A percentile compares a stretch with the other conserved stretches of the same genome.
Conservation (phyloP, 805 yeast species). For the Blastobotrys attinorum region DNA sequence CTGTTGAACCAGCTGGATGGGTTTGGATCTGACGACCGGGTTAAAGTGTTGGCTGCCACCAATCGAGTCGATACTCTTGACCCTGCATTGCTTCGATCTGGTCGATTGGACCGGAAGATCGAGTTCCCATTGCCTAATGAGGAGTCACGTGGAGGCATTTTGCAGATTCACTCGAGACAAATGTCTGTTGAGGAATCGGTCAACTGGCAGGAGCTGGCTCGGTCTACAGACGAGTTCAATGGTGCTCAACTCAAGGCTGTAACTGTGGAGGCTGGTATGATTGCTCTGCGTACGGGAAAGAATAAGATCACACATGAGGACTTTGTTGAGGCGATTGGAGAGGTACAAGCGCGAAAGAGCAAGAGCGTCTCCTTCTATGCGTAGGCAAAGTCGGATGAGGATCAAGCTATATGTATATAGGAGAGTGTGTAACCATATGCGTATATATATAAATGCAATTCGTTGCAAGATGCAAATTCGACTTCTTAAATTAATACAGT, state of each 20-base stretch:
- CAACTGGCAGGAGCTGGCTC: slow-evolving; percentile 96
- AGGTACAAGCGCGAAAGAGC: slow-evolving; percentile 95
- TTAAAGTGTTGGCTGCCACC: slow-evolving; percentile 95
- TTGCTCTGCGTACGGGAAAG: slow-evolving; percentile 93
- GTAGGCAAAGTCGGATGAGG: no score
- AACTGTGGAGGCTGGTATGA: slow-evolving; percentile 99
- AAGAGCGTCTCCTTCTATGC: slow-evolving; percentile 96
- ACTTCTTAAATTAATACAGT: no score
- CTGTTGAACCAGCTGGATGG: slow-evolving; percentile 96
- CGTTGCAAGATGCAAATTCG: no score
- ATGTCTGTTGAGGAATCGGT: slow-evolving; percentile 78
- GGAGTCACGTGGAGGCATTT: slow-evolving; percentile 93
- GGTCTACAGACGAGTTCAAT: slow-evolving; percentile 96
- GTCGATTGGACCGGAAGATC: slow-evolving; percentile 94
- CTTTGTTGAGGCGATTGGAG: slow-evolving; percentile 95
- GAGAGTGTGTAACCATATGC: no score
- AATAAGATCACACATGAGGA: slow-evolving; percentile 90
- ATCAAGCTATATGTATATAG: no score
- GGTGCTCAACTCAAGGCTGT: slow-evolving; percentile 99
- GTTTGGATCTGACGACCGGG: slow-evolving; percentile 94
- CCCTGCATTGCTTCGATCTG: slow-evolving; percentile 97
- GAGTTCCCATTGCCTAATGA: slow-evolving; percentile 98
- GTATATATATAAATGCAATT: no score
- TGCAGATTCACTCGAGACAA: slow-evolving; percentile 95
- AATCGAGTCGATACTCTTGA: slow-evolving; percentile 96